These are phyloP conservation scores for Arthrinium phaeospermum DNA, from an alignment of 2,329 filamentous ascomycete species.

Conservation along the genomic window DNA sequence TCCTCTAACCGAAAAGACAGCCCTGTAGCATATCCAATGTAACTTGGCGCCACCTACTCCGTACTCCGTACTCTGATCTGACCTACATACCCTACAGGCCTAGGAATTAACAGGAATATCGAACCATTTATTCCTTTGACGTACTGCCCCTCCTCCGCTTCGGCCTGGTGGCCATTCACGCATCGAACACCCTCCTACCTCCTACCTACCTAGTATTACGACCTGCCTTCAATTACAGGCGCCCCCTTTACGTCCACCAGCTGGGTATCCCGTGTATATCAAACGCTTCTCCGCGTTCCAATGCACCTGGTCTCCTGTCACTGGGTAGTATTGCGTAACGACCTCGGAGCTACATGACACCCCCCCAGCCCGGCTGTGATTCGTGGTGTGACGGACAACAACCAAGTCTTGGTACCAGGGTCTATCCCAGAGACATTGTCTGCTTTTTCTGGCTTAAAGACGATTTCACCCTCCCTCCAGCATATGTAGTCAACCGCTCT, in stretches of 20 bases:
- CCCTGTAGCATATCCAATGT: slow-evolving; percentile 16
- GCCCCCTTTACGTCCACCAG: background rate
- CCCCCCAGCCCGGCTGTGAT: slow-evolving; percentile 7
- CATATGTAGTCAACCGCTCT: slow-evolving; percentile 15
- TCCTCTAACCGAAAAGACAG: slow-evolving; percentile 13
- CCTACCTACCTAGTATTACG: background rate
- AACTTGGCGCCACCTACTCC: slow-evolving; percentile 11
- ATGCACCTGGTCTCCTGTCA: slow-evolving; percentile 7
- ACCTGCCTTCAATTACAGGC: background rate
- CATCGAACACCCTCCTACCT: background rate
- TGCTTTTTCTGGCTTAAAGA: slow-evolving; percentile 16
- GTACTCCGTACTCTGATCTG: slow-evolving; percentile 1
- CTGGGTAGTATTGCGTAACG: slow-evolving; percentile 5
- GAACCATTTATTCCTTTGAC: slow-evolving; percentile 14
- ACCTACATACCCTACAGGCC: slow-evolving; percentile 6
- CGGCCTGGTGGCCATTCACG: slow-evolving; percentile 2
- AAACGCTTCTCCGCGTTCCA: slow-evolving; percentile 15
- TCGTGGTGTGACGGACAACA: slow-evolving; percentile 10
- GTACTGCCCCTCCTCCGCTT: slow-evolving; percentile 15
- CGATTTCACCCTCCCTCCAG: slow-evolving; percentile 7
- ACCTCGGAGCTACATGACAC: slow-evolving; percentile 10
- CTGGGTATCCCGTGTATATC: slow-evolving; percentile 13
- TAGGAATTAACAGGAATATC: slow-evolving; percentile 12
- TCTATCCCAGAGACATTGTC: slow-evolving; percentile 13
- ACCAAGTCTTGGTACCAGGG: slow-evolving; percentile 9